Base-by-base conservation (phyloP, 257 asterid genomes). In the Verbascum thapsus region DNA sequence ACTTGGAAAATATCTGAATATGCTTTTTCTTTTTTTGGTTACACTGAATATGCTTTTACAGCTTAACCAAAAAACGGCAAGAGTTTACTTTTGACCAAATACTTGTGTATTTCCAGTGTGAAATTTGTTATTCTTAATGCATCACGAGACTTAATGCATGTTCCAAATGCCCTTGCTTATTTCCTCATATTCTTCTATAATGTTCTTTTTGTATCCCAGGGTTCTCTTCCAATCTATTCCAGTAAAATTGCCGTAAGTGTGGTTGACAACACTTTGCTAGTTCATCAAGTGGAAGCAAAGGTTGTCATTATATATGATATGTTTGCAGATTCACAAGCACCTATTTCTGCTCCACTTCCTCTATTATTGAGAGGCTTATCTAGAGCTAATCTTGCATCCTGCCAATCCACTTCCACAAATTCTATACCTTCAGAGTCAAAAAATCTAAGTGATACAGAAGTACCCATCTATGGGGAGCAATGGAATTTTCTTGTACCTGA, bases 331-430 rank as follows among this genome's bases (percentile, higher is more conserved):
- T 85, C 90, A 40, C 87, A 76, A 70, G 79, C 78, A 34, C 97
- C 96, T 32, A 71, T 92, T 15, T 92, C 99, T 66, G 97, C 99
- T 71, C 99, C 99, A 2, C 96, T 92, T 73, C 99, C 99, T 26
- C 76, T 92, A 30, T 76, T 85, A 72, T 64, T 92, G 79, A 85
- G 96, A 82, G 90, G 94, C 58, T 72, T 55, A 44, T 73, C 88
- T 32, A 84, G 78, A 68, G 80, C 88, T 63, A 72, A 64, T 69
- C 63, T 54, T 49, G 70, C 81, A 40, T 69, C 81, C 67, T 69
- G 85, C 68, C 91, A 82, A 71, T 53, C 80, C 45, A 58, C 63
- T 49, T 49, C 73, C 62, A 72, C 47, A 71, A 64, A 58, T 71
- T 73, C 73, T 56, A 82, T 74, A 61, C 62, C 76, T 38, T 76